These are phyloP conservation scores for Suhomyces emberorum DNA, from an alignment of 805 yeast species.

Conservation along the genomic window DNA sequence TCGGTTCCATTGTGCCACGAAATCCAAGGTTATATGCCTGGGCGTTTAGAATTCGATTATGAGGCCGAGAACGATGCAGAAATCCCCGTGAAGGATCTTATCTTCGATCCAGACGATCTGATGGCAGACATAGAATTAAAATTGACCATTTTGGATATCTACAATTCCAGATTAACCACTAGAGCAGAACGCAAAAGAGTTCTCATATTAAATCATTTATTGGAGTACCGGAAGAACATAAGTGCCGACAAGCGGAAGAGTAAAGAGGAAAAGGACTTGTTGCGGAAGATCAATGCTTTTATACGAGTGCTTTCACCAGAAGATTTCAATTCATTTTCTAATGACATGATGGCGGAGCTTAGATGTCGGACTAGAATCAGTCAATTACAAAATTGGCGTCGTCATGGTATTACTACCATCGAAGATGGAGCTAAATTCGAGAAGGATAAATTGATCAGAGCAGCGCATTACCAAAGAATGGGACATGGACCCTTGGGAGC, in stretches of 20 bases:
- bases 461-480: conserved; percentile 58
- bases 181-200: conserved; percentile 91
- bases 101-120: conserved; percentile 89
- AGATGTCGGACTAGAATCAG: conserved; percentile 76
- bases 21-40: conserved; percentile 98
- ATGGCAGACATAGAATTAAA: conserved; percentile 87
- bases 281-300: conserved; percentile 72
- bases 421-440: conserved; percentile 86
- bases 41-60: conserved; percentile 92
- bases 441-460: conserved; percentile 74
- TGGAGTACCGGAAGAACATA: conserved; percentile 82
- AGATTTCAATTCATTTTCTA: conserved; percentile 75
- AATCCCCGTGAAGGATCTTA: conserved; percentile 88
- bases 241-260: conserved; percentile 79
- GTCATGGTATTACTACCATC: conserved; percentile 78
- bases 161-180: conserved; percentile 82
- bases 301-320: conserved; percentile 75
- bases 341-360: conserved; percentile 73
- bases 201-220: conserved; percentile 67
- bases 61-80: conserved; percentile 98
- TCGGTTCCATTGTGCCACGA: conserved; percentile 97
- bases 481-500: conserved; percentile 36
- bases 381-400: conserved; percentile 91
- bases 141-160: conserved; percentile 81
- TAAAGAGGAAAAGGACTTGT: conserved; percentile 85